These are phyloP conservation scores for Penicillium egyptiacum DNA, from an alignment of 495 filamentous ascomycete species.

Conservation along the genomic window DNA sequence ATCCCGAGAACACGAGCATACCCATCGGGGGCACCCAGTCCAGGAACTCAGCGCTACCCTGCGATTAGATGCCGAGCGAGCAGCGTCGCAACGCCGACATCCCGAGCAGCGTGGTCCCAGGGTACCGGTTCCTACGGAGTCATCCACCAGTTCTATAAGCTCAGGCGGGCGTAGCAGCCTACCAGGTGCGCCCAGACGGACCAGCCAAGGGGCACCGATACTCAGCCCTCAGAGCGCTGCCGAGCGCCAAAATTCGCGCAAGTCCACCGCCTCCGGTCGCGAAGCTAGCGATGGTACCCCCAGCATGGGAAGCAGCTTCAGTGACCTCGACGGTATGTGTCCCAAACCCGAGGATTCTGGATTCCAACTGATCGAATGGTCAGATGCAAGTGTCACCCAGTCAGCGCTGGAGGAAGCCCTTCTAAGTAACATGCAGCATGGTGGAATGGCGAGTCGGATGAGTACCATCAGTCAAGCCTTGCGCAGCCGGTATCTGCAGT, in stretches of 20 bases:
- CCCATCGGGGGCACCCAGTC: constrained; percentile 25
- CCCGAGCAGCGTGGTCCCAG: constrained; percentile 30
- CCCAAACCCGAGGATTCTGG: not conserved
- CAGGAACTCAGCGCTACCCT: constrained; percentile 66
- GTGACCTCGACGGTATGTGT: constrained; percentile 86
- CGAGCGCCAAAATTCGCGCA: constrained; percentile 58
- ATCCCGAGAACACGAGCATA: constrained; percentile 28
- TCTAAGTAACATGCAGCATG: constrained; percentile 85
- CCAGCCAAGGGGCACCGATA: constrained; percentile 25
- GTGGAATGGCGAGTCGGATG: constrained; percentile 82
- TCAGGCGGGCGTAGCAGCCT: constrained; percentile 33
- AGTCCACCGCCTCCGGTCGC: constrained; percentile 51
- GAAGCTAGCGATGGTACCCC: constrained; percentile 84
- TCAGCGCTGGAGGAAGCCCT: constrained; percentile 93
- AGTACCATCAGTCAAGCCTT: constrained; percentile 75
- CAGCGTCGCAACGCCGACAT: constrained; percentile 38
- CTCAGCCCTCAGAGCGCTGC: constrained; percentile 56
- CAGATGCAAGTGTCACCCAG: constrained; percentile 91
- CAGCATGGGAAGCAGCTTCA: constrained; percentile 97
- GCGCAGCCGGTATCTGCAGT: constrained; percentile 50
- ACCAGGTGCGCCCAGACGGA: constrained; percentile 22
- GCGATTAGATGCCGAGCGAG: constrained; percentile 46
- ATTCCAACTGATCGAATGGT: constrained; percentile 5
- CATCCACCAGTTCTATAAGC: constrained; percentile 60
- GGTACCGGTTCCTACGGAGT: constrained; percentile 57